A percentile compares a stretch with the other conserved stretches of the same genome.
Evolutionary conservation across 495 filamentous ascomycete genomes (phyloP).

Genomic region (Mytilinidion resinicola): DNA sequence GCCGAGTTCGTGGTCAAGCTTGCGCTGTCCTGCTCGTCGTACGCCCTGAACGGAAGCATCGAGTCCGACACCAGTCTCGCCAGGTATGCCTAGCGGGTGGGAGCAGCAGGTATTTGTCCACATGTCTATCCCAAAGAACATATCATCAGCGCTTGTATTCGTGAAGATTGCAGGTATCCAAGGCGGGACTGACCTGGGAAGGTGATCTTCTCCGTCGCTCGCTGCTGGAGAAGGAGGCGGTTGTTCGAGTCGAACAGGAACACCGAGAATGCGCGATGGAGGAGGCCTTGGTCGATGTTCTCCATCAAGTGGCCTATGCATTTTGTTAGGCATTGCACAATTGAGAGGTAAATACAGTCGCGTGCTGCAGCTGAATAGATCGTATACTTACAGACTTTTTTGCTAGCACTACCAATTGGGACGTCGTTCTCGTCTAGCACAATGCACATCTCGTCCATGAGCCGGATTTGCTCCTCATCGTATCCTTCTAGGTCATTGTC

Average conservation of each 20-base stretch:
- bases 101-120: slow-evolving; percentile 99
- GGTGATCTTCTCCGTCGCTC: slow-evolving; percentile 95
- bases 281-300: slow-evolving; percentile 90
- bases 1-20: slow-evolving; percentile 89
- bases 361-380: not conserved
- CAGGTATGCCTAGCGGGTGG: slow-evolving; percentile 85
- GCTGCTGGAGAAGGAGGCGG: slow-evolving; percentile 88
- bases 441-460: slow-evolving; percentile 99
- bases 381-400: slow-evolving; percentile 82
- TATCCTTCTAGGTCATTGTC: slow-evolving; percentile 64
- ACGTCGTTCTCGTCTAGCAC: slow-evolving; percentile 86
- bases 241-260: slow-evolving; percentile 92
- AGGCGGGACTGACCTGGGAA: slow-evolving; percentile 54
- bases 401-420: slow-evolving; percentile 94
- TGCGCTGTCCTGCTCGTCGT: slow-evolving; percentile 83
- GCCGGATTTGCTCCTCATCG: slow-evolving; percentile 92
- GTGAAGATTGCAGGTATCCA: not conserved
- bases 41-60: slow-evolving; percentile 75
- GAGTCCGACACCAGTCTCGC: slow-evolving; percentile 81
- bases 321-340: slow-evolving; percentile 1
- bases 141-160: not conserved
- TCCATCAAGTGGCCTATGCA: slow-evolving; percentile 87
- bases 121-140: slow-evolving; percentile 52
- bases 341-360: slow-evolving; percentile 6
- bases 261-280: slow-evolving; percentile 95